Evolutionary conservation across 2,329 filamentous ascomycete species (phyloP).

Genomic region (Fusarium sp.): DNA sequence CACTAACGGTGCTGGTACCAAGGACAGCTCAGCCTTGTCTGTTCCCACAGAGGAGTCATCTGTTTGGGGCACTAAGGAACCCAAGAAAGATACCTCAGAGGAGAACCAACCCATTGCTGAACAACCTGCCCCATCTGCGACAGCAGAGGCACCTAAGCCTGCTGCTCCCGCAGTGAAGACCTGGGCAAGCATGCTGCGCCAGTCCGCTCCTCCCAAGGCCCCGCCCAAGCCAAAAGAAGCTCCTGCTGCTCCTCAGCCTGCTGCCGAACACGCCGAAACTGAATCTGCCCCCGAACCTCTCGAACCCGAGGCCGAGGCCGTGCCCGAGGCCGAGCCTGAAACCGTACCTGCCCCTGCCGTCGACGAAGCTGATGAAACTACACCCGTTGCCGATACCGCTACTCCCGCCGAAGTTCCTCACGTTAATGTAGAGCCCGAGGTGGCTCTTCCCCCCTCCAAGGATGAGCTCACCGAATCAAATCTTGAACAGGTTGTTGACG

Average conservation of each 20-base stretch:
- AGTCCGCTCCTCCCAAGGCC: slow-evolving; percentile 68
- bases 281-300: slow-evolving; percentile 54
- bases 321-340: slow-evolving; percentile 46
- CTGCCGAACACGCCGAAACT: slow-evolving; percentile 46
- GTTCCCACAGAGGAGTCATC: slow-evolving; percentile 77
- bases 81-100: slow-evolving; percentile 50
- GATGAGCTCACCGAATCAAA: slow-evolving; percentile 92
- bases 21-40: slow-evolving; percentile 67
- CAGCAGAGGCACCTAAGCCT: slow-evolving; percentile 54
- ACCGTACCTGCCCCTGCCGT: slow-evolving; percentile 50
- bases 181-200: slow-evolving; percentile 81
- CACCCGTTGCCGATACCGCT: slow-evolving; percentile 50
- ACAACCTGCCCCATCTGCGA: slow-evolving; percentile 47
- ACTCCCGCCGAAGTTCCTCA: slow-evolving; percentile 38
- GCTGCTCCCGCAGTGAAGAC: slow-evolving; percentile 64
- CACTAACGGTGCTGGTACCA: slow-evolving; percentile 71
- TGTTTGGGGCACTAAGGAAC: slow-evolving; percentile 59
- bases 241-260: slow-evolving; percentile 59
- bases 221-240: slow-evolving; percentile 66
- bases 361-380: slow-evolving; percentile 41
- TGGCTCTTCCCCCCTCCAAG: slow-evolving; percentile 75
- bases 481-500: slow-evolving; percentile 89
- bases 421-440: slow-evolving; percentile 48
- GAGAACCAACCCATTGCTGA: slow-evolving; percentile 50
- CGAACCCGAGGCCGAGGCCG: slow-evolving; percentile 52